Percentiles rank a stretch among this genome's conserved stretches.
Conservation (phyloP, 495 filamentous ascomycete genomes). For the Hyaloscypha variabilis region DNA sequence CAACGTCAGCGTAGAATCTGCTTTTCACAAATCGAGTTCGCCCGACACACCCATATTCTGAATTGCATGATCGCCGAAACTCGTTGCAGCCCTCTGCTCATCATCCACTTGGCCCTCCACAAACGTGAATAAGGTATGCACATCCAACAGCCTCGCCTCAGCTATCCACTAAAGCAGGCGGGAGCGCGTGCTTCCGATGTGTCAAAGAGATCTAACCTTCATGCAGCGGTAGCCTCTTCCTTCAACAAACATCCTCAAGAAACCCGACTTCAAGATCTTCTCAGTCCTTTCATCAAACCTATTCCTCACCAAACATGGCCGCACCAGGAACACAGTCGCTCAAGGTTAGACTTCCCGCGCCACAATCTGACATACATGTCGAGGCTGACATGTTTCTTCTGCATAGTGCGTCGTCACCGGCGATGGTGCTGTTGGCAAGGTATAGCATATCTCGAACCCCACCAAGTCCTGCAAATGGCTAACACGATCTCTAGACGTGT, state of each 20-base stretch:
- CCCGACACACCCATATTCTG: not conserved
- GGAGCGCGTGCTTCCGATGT: slow-evolving; percentile 29
- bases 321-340: slow-evolving; percentile 57
- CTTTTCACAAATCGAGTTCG: not conserved
- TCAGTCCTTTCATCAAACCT: slow-evolving; percentile 15
- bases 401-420: slow-evolving; percentile 87
- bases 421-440: slow-evolving; percentile 97
- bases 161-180: slow-evolving; percentile 15
- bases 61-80: slow-evolving; percentile 25
- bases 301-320: slow-evolving; percentile 43
- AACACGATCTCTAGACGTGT: slow-evolving; percentile 72
- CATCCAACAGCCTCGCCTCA: slow-evolving; percentile 15
- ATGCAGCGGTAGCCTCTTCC: slow-evolving; percentile 25
- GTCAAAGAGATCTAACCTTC: slow-evolving; percentile 28
- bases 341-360: slow-evolving; percentile 47
- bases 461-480: slow-evolving; percentile 15
- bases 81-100: slow-evolving; percentile 26
- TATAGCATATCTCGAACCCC: slow-evolving; percentile 2
- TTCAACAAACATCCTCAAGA: slow-evolving; percentile 21
- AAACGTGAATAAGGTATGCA: not conserved
- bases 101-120: slow-evolving; percentile 9
- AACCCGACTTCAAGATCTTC: slow-evolving; percentile 14
- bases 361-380: slow-evolving; percentile 7
- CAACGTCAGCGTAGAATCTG: not conserved
- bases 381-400: slow-evolving; percentile 20